Evolutionary conservation across 805 yeast species (phyloP), one percentile per base, ranked within the genome.

Genomic region (Nakazawaea pomicola): DNA sequence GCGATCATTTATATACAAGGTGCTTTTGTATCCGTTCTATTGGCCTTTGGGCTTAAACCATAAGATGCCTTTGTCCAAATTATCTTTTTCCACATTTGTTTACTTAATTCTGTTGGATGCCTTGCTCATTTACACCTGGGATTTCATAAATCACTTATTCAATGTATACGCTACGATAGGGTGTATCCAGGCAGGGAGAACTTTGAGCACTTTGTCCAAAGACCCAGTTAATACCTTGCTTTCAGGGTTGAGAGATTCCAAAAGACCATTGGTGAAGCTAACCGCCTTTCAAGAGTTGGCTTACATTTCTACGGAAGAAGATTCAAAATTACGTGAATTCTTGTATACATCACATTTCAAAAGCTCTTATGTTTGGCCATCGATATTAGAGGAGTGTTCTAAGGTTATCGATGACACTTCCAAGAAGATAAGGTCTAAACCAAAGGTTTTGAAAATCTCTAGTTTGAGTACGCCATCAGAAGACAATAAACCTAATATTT

Each of bases 221-320:
- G 78, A 76, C 38, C 89, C 87, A 6, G 63, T 80, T 36, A 74
- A 72, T 38, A 80, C 89, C 1, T 60, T 84, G 29, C 56, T 83
- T 10, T 68, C 80, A 3, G 91, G 91, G 0, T 65, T 84, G 46
- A 69, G 71, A 38, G 79, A 80, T 27, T 56, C 60, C 23, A 68
- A 67, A 38, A 48, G 60, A 33, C 67, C 64, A 9, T 65, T 76
- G 41, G 73, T 74, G 1, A 72, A 78, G 45, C 55, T 78, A 44
- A 78, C 88, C 1, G 89, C 91, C 2, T 83, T 77, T 60, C 91
- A 84, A 59, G 93, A 84, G 53, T 63, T 83, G 40, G 83, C 86
- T 1, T 80, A 73, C 50, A 64, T 83, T 35, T 64, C 89, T 6
- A 72, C 78, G 1, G 60, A 76, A 3, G 54, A 65, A 1, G 70